Conservation (phyloP, 306 rosid genomes). For the Gynostemma pentaphyllum region DNA sequence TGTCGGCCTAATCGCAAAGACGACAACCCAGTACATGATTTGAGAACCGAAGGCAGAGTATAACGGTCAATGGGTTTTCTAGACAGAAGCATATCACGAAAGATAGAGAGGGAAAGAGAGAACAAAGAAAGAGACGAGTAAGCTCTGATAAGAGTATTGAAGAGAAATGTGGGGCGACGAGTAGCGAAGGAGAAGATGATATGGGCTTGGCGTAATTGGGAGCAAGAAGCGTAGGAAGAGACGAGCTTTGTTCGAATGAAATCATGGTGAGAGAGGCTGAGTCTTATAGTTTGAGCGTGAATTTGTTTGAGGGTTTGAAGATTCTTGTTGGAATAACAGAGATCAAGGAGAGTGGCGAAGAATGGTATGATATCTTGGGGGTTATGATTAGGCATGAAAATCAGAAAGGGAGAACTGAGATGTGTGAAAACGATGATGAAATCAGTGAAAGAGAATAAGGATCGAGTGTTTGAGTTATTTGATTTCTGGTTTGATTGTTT, state of each 20-base stretch:
- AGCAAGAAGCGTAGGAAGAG: conserved; percentile 44
- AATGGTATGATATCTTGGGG: conserved; percentile 18
- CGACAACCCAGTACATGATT: conserved; percentile 41
- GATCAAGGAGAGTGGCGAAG: conserved; percentile 34
- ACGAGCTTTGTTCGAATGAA: conserved; percentile 52
- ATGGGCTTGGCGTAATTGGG: conserved; percentile 36
- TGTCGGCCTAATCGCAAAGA: conserved; percentile 36
- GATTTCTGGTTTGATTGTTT: too few relatives aligned
- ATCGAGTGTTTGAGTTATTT: too few relatives aligned
- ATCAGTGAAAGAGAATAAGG: too few relatives aligned
- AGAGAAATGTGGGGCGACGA: conserved; percentile 56
- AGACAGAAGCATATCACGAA: conserved; percentile 26
- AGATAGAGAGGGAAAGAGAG: conserved; percentile 38
- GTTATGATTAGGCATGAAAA: too few relatives aligned
- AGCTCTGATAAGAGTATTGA: conserved; percentile 54
- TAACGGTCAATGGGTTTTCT: conserved; percentile 30
- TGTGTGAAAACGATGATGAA: too few relatives aligned
- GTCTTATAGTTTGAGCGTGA: conserved; percentile 31
- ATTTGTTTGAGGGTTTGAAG: conserved; percentile 29
- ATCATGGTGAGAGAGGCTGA: conserved; percentile 30
- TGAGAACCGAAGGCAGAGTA: conserved; percentile 46
- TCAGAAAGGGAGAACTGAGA: too few relatives aligned
- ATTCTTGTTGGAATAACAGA: conserved; percentile 27
- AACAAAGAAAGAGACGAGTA: conserved; percentile 33
- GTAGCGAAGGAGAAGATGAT: conserved; percentile 41